These are phyloP conservation scores for Daldinia vernicosa DNA, from an alignment of 495 filamentous ascomycete genomes.

Conservation along the genomic window DNA sequence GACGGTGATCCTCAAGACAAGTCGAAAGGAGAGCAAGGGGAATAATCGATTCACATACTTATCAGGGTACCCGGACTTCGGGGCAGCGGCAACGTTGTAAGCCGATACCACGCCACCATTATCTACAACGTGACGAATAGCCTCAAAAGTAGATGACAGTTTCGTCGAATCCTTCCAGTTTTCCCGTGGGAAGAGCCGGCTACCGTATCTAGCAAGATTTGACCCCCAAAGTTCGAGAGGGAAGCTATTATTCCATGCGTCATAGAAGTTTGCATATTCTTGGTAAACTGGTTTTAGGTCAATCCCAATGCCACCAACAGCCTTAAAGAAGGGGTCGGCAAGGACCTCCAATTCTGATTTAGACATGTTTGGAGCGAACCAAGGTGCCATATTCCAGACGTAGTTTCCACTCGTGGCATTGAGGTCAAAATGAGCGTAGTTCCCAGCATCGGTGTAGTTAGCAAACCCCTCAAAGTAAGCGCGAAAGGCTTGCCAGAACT, in stretches of 20 bases:
- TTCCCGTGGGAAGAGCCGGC: slow-evolving; percentile 61
- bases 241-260: slow-evolving; percentile 57
- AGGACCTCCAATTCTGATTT: slow-evolving; percentile 54
- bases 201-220: slow-evolving; percentile 51
- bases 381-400: slow-evolving; percentile 57
- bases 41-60: neutral
- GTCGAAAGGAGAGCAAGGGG: neutral
- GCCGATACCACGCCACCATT: slow-evolving; percentile 56
- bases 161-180: slow-evolving; percentile 54
- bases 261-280: slow-evolving; percentile 60
- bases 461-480: slow-evolving; percentile 58
- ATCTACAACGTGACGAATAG: slow-evolving; percentile 55
- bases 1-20: neutral
- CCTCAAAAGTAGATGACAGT: slow-evolving; percentile 56
- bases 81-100: slow-evolving; percentile 59
- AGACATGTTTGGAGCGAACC: slow-evolving; percentile 63
- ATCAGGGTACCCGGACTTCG: slow-evolving; percentile 49
- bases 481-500: slow-evolving; percentile 62
- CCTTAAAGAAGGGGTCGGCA: slow-evolving; percentile 57
- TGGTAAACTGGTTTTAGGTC: slow-evolving; percentile 56
- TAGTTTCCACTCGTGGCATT: slow-evolving; percentile 46
- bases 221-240: slow-evolving; percentile 58
- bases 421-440: slow-evolving; percentile 64
- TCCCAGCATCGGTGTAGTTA: slow-evolving; percentile 59
- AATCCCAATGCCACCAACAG: slow-evolving; percentile 48